These are phyloP conservation scores for Pestalotiopsis sp. DNA, from an alignment of 2,329 filamentous ascomycete species.

Conservation along the genomic window DNA sequence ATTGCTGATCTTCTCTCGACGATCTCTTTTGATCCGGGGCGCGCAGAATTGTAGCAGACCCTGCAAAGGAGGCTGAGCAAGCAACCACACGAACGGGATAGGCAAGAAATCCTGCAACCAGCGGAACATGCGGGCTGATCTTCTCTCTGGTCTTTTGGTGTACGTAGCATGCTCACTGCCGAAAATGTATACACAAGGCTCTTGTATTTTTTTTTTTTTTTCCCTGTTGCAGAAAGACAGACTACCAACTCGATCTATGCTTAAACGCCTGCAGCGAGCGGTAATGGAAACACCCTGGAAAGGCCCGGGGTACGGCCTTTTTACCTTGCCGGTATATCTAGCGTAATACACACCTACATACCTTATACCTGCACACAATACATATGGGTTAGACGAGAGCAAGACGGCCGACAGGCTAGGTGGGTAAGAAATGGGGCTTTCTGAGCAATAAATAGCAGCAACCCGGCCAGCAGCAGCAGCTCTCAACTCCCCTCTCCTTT, in stretches of 20 bases:
- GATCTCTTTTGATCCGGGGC: neutral
- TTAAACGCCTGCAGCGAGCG: neutral
- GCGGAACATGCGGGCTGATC: neutral
- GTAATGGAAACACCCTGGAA: too few species aligned
- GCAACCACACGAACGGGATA: neutral
- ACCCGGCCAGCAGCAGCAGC: neutral
- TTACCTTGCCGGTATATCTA: too few species aligned
- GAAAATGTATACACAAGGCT: neutral
- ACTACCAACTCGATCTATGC: neutral
- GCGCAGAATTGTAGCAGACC: neutral
- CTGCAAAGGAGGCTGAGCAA: neutral
- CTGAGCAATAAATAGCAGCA: constrained; percentile 6
- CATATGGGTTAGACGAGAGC: too few species aligned
- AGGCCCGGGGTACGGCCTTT: too few species aligned
- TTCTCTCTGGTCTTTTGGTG: neutral
- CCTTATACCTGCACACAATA: too few species aligned
- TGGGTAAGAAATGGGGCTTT: neutral
- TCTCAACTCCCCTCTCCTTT: neutral
- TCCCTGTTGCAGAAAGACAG: neutral
- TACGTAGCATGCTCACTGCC: neutral
- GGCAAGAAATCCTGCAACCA: neutral
- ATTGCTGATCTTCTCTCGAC: neutral
- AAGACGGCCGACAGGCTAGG: neutral
- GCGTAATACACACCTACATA: too few species aligned
- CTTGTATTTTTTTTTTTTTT: neutral